phyloP scores from a whole-genome alignment of 495 filamentous ascomycete genomes.

The Penicillium canariense region DNA sequence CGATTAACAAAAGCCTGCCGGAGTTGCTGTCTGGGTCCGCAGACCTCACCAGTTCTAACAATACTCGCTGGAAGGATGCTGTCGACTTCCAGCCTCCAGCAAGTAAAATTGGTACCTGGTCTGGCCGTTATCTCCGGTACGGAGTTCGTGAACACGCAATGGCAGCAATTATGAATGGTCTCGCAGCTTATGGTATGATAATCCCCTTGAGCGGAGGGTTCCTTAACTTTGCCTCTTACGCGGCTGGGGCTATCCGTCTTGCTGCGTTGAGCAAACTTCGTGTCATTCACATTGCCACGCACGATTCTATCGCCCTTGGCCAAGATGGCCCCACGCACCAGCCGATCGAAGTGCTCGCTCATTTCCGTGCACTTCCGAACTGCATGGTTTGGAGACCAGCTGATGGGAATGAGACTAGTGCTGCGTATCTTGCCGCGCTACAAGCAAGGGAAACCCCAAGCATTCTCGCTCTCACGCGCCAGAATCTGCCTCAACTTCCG shows the following conservation, averaged over 20 bases:
- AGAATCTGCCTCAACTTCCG: slow-evolving; percentile 41
- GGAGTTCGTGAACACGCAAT: slow-evolving; percentile 54
- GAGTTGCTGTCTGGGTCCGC: slow-evolving; percentile 60
- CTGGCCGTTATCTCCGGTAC: slow-evolving; percentile 50
- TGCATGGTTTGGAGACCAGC: slow-evolving; percentile 56
- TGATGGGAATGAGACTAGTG: slow-evolving; percentile 56
- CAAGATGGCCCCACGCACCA: slow-evolving; percentile 64
- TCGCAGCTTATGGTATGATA: slow-evolving; percentile 53
- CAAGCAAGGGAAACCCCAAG: slow-evolving; percentile 40
- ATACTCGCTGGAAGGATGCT: slow-evolving; percentile 55
- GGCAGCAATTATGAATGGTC: slow-evolving; percentile 50
- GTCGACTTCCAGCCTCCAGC: slow-evolving; percentile 55
- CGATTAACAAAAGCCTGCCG: slow-evolving; percentile 42
- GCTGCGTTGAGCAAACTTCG: slow-evolving; percentile 56
- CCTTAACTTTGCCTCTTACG: slow-evolving; percentile 64
- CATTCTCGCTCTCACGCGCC: slow-evolving; percentile 51
- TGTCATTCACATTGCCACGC: slow-evolving; percentile 57
- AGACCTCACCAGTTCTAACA: slow-evolving; percentile 56
- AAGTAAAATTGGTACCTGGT: slow-evolving; percentile 45
- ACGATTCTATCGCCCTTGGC: slow-evolving; percentile 58
- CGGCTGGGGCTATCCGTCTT: slow-evolving; percentile 59
- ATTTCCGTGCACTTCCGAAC: slow-evolving; percentile 62
- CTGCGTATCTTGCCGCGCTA: slow-evolving; percentile 53
- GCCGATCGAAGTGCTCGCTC: slow-evolving; percentile 54
- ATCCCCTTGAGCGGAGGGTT: slow-evolving; percentile 53